Evolutionary conservation across 1,284 basidiomycete species (phyloP).

Genomic region (Irpex sp.): DNA sequence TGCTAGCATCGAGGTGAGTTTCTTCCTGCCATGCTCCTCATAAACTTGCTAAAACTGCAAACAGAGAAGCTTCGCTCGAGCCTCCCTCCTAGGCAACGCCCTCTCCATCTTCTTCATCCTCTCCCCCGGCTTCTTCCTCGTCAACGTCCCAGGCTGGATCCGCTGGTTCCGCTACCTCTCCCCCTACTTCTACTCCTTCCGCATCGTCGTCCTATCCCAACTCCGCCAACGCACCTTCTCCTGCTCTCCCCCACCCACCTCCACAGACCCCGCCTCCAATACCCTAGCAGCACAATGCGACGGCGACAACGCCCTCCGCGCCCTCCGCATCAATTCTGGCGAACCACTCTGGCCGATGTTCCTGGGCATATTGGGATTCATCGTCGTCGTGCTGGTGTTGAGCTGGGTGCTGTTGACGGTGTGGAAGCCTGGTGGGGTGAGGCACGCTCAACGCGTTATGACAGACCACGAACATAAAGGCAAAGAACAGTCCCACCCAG

Average conservation of each 20-base stretch:
- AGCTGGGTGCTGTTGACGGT: conserved; percentile 6
- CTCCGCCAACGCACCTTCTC: conserved; percentile 12
- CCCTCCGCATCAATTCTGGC: conserved; percentile 7
- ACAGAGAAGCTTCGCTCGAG: conserved; percentile 12
- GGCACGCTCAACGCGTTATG: conserved; percentile 3
- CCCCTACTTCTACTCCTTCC: conserved; percentile 13
- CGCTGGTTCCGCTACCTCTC: conserved; percentile 13
- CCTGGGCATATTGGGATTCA: conserved; percentile 9
- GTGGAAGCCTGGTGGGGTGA: conserved; percentile 11
- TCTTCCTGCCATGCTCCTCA: neutral
- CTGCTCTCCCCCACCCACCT: neutral
- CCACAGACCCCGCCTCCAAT: conserved; percentile 1
- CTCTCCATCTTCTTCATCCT: conserved; percentile 13
- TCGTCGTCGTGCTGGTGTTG: conserved; percentile 6
- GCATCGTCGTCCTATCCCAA: conserved; percentile 12
- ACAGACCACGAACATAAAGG: conserved; percentile 3
- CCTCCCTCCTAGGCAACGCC: conserved; percentile 12
- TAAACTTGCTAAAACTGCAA: neutral
- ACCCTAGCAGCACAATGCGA: conserved; percentile 7
- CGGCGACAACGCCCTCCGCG: conserved; percentile 8
- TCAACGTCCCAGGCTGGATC: conserved; percentile 13
- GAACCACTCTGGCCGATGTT: conserved; percentile 14
- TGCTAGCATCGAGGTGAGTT: conserved; percentile 11
- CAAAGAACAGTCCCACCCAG: conserved; percentile 5
- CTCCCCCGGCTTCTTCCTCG: conserved; percentile 11